Base-by-base conservation (phyloP, 1,284 basidiomycete species). In the Phylloporus gajari region DNA sequence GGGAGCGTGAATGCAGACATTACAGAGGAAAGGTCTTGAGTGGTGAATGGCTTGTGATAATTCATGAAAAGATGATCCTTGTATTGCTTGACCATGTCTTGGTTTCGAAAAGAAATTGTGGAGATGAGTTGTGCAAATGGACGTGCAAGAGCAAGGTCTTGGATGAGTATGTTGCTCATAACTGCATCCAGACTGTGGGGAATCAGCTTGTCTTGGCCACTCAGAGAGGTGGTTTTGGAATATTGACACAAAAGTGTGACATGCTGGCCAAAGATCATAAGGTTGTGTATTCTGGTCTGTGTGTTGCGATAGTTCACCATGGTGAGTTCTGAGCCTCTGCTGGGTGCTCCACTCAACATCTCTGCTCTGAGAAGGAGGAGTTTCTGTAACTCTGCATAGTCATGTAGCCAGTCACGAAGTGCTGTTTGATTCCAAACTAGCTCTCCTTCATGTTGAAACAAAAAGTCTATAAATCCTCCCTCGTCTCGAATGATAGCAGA, bases 121-220 rank as follows among this genome's bases (percentile, higher is more conserved):
- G 76, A 75, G 25, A 73, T 71, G 0, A 82, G 19, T 11, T 75
- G 38, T 2, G 80, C 83, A 70, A 83, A 81, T 0, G 80, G 81
- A 0, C 79, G 61, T 1, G 78, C 76, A 2, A 84, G 17, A 0
- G 71, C 75, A 1, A 83, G 78, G 7, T 78, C 67, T 65, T 84
- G 81, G 1, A 84, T 72, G 0, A 84, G 25, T 0, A 84, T 13
- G 23, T 84, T 74, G 0, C 77, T 69, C 0, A 69, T 74, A 5
- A 84, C 32, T 0, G 72, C 79, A 70, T 81, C 76, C 0, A 84
- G 56, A 0, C 75, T 69, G 48, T 82, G 80, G 0, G 82, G 82
- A n/a, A 85, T 81, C 0, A 82, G 64, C 32, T 78, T 81, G 53
- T 85, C 80, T 0, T 63, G 21, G 0, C 78, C 74, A 0, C 72